Evolutionary conservation across 257 asterid species (phyloP), one percentile per base, ranked within the genome.

Genomic region (Fraxinus quadrangulata): DNA sequence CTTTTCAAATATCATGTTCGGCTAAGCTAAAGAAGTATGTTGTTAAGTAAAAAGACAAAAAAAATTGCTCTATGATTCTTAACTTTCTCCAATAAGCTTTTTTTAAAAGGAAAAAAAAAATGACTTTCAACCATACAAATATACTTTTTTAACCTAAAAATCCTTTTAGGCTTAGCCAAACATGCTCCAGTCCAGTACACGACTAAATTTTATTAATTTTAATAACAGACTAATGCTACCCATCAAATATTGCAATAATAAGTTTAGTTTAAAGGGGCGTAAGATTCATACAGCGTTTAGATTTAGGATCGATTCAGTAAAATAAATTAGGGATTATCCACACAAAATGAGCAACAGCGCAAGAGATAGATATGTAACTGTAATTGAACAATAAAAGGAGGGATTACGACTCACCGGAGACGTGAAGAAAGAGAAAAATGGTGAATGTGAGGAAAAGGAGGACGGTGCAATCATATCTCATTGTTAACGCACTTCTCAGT

Each of bases 331-430:
- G 69, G 5, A 26, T 66, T 31, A 11, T 34, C 70, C 34, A 21
- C 19, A 9, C 24, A 21, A 19, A 54, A 68, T 68, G 21, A 76
- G 67, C 31, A 70, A 23, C 7, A 59, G 59, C 1, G 28, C 72
- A 33, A 11, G 49, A 69, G 13, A 19, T 0, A 39, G 19, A 11
- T 1, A 31, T 17, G 75, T 31, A 51, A 26, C 30, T 31, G 26
- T 17, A 28, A 81, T 30, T 68, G 49, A 78, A 26, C 28, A 24
- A 66, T 13, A 73, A 24, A 36, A 11, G 42, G 36, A 75, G 30
- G 30, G 59, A 71, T 66, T 14, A 73, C 1, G 11, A 81, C 89
- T 81, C 71, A 87, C 91, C 87, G 61, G 59, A 72, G 69, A 84
- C 80, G 80, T 67, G 69, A 75, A 78, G 77, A 80, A 85, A 67